Evolutionary conservation across 148 eudicot species (phyloP).

Genomic region (Rhododendron simsii): DNA sequence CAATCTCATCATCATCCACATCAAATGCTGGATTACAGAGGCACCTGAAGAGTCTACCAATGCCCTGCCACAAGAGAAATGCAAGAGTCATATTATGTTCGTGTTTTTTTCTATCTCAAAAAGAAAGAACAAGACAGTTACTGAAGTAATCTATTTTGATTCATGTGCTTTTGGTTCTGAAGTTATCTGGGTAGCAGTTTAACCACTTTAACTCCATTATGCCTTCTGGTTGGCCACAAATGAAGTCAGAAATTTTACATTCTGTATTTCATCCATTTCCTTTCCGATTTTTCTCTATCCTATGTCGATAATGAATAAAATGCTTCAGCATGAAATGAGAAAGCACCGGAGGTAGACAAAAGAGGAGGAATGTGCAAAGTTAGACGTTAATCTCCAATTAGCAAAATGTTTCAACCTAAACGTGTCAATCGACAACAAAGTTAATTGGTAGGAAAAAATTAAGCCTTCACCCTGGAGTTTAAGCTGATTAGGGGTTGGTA

Average conservation of each 20-base stretch:
- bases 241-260: not conserved
- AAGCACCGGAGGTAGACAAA: not conserved
- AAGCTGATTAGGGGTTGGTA: not conserved
- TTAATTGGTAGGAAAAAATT: not conserved
- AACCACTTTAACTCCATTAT: not conserved
- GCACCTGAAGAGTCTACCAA: conserved; percentile 83
- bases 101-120: not conserved
- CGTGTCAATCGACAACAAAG: not conserved
- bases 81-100: not conserved
- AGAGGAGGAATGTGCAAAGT: not conserved
- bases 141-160: not conserved
- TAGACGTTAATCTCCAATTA: not conserved
- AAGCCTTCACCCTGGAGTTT: not conserved
- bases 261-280: not conserved
- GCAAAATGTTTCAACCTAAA: not conserved
- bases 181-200: not conserved
- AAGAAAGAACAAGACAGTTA: not conserved
- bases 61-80: conserved; percentile 48
- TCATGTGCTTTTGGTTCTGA: not conserved
- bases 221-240: not conserved
- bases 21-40: conserved; percentile 85
- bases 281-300: not conserved
- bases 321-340: not conserved
- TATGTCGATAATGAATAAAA: not conserved
- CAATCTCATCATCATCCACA: conserved; percentile 92